These are phyloP conservation scores for Solanum pimpinellifolium DNA, from an alignment of 257 asterid species.

Conservation along the genomic window DNA sequence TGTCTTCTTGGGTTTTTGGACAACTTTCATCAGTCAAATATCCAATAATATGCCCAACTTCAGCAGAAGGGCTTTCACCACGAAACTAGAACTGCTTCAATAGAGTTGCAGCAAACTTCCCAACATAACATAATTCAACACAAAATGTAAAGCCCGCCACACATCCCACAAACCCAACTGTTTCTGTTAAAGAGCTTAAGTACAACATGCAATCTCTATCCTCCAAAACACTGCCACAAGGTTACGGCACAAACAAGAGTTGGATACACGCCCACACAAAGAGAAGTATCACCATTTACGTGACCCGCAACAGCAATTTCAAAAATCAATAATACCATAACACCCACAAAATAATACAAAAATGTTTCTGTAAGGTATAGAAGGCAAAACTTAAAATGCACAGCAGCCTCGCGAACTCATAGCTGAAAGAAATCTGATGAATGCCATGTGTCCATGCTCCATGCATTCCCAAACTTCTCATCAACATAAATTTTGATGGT, in stretches of 20 bases:
- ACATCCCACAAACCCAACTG: not conserved
- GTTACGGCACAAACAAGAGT: not conserved
- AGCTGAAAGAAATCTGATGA: not conserved
- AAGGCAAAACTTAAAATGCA: not conserved
- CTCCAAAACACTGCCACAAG: not conserved
- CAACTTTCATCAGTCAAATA: not conserved
- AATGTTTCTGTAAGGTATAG: not conserved
- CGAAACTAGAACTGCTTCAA: not conserved
- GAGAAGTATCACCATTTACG: not conserved
- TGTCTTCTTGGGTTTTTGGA: not conserved
- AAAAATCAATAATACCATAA: not conserved
- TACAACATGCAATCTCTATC: not conserved
- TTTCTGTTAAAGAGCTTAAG: not conserved
- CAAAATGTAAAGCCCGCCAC: not conserved
- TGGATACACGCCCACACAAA: not conserved
- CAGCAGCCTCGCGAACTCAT: not conserved
- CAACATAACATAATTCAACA: not conserved
- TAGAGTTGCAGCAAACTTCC: not conserved
- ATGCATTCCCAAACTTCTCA: not conserved
- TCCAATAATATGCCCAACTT: not conserved
- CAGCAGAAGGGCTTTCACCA: not conserved
- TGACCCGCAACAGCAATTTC: not conserved
- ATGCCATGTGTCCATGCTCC: not conserved
- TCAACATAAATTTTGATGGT: not conserved
- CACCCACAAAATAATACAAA: not conserved